phyloP scores from a whole-genome alignment of 768 basidiomycete genomes.

The Agaricus sinodeliciosus region DNA sequence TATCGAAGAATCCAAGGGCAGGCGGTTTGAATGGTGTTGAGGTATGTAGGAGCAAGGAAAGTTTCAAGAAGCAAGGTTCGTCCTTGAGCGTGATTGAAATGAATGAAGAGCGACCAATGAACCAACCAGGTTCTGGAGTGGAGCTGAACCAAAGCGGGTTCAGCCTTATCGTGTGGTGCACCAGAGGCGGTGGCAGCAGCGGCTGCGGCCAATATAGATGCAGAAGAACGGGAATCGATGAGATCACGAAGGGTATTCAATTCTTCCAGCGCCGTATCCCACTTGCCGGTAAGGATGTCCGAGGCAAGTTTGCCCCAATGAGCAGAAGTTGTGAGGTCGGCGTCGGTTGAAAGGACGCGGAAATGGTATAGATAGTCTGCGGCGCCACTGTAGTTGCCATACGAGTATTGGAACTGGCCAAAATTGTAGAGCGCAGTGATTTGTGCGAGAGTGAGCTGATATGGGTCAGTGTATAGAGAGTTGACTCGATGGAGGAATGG shows the following conservation, averaged over 20 bases:
- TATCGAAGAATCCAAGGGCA: constrained; percentile 94
- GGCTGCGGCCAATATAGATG: constrained; percentile 36
- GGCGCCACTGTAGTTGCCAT: constrained; percentile 93
- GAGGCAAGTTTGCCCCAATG: constrained; percentile 99
- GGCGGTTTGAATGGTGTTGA: constrained; percentile 97
- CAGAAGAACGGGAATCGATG: constrained; percentile 72
- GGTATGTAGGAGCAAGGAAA: constrained; percentile 93
- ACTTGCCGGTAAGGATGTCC: constrained; percentile 90
- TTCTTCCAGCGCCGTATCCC: constrained; percentile 93
- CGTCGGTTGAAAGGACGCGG: constrained; percentile 92
- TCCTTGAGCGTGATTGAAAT: constrained; percentile 93
- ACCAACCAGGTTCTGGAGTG: constrained; percentile 95
- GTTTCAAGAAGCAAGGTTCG: constrained; percentile 91
- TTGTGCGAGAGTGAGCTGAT: constrained; percentile 88
- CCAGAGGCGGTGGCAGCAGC: constrained; percentile 20
- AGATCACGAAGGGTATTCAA: constrained; percentile 91
- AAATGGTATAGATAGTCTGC: constrained; percentile 99
- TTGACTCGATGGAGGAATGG: neutral
- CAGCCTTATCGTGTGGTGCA: constrained; percentile 27
- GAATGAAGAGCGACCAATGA: constrained; percentile 98
- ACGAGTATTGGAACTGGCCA: constrained; percentile 98
- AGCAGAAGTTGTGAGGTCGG: constrained; percentile 89
- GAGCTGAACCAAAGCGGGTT: constrained; percentile 78
- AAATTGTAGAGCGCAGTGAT: constrained; percentile 96
- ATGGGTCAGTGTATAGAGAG: neutral